Evolutionary conservation across 208 protist species (phyloP).

Genomic region (Leishmania arabica): DNA sequence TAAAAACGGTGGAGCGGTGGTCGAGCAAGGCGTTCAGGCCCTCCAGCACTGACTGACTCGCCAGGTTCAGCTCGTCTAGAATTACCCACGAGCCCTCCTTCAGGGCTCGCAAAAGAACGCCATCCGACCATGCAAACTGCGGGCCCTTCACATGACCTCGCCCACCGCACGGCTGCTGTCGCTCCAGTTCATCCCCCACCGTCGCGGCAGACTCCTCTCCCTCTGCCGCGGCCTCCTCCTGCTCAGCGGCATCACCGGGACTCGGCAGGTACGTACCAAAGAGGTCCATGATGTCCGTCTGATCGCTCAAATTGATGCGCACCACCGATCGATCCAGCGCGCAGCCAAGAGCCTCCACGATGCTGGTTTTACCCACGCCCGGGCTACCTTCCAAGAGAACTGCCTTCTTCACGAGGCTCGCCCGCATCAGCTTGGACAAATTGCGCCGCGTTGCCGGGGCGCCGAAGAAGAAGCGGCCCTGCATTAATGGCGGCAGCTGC

Average conservation of each 20-base stretch:
- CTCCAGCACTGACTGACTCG: conserved; percentile 99
- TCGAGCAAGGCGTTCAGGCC: conserved; percentile 99
- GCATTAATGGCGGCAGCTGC: conserved; percentile 62
- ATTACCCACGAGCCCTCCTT: conserved; percentile 98
- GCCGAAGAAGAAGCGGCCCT: conserved; percentile 92
- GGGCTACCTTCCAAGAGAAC: conserved; percentile 98
- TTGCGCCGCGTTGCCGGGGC: conserved; percentile 97
- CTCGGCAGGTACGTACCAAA: conserved; percentile 91
- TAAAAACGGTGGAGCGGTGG: conserved; percentile 96
- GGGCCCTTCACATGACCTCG: conserved; percentile 32
- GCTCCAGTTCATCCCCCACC: conserved; percentile 24
- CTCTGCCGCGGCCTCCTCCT: conserved; percentile 37
- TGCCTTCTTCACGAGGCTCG: conserved; percentile 91
- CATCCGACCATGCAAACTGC: conserved; percentile 98
- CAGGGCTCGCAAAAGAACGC: conserved; percentile 96
- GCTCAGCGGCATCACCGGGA: conserved; percentile 22
- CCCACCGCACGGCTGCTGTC: conserved; percentile 43
- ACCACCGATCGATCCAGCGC: conserved; percentile 93
- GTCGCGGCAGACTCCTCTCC: conserved; percentile 34
- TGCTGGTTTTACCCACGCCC: conserved; percentile 99
- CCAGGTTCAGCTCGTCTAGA: conserved; percentile 99
- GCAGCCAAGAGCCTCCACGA: conserved; percentile 96
- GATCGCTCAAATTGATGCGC: conserved; percentile 99
- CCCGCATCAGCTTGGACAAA: conserved; percentile 95
- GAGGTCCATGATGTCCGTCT: conserved; percentile 99